These are phyloP conservation scores for Geranium incanum DNA, from an alignment of 441 rosid species.

Conservation along the genomic window DNA sequence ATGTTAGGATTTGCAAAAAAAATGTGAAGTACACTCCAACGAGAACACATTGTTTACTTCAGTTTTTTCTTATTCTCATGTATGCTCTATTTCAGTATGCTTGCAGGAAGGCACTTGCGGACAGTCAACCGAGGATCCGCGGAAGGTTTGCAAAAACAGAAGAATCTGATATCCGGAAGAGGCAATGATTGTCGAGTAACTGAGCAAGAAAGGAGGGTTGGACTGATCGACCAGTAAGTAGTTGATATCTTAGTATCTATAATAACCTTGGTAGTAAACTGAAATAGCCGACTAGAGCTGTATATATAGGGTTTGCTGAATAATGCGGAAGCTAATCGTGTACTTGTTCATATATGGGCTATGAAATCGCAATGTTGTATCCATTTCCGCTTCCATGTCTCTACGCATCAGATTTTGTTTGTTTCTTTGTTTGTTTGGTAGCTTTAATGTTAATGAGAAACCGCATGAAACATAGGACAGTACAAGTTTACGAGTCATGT, in stretches of 20 bases:
- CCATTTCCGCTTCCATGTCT: not conserved
- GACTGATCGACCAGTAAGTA: conserved; percentile 16
- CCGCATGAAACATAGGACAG: not conserved
- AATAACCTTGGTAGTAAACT: conserved; percentile 3
- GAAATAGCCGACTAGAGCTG: not conserved
- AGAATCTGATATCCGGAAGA: conserved; percentile 39
- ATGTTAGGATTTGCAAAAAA: no score
- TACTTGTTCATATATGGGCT: not conserved
- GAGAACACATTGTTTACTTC: not conserved
- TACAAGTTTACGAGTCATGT: not conserved
- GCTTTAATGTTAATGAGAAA: no score
- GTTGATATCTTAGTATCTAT: not conserved
- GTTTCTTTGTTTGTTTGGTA: no score
- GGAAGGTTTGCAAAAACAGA: conserved; percentile 96
- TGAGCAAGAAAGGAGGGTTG: not conserved
- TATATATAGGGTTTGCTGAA: not conserved
- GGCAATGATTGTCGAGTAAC: conserved; percentile 22
- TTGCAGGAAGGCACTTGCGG: conserved; percentile 98
- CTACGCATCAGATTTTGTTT: not conserved
- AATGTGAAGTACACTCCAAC: not conserved
- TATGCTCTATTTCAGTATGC: conserved; percentile 57
- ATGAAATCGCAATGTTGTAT: not conserved
- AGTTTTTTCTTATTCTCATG: not conserved
- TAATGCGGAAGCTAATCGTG: not conserved
- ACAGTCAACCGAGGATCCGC: conserved; percentile 91